Base-by-base conservation (phyloP, 2,329 filamentous ascomycete species). In the Penicillium sp. region DNA sequence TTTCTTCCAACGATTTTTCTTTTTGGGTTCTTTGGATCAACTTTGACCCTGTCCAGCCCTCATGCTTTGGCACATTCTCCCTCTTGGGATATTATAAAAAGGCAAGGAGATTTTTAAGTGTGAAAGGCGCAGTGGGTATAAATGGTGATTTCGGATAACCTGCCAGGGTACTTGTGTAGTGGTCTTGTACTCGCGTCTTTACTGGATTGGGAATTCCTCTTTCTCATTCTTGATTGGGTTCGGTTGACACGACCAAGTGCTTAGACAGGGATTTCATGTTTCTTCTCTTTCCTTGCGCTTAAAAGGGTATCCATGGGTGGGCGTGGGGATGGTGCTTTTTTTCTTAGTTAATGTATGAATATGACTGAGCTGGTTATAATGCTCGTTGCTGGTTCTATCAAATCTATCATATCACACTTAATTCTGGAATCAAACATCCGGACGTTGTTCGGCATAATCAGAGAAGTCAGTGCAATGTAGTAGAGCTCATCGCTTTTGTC, bases 311-410 rank as follows among this genome's bases (percentile, higher is more conserved):
- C 46, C 48, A 54, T 54, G 36, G 48, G 42, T 44, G 31, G 55
- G 56, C 47, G 54, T 44, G 51, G 38, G n/a, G 41, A 51, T 42
- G 50, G 53, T 51, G 38, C 24, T 40, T 48, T 46, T 44, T 48
- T 47, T 44, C 39, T 44, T 51, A 50, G 39, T 51, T 55, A 54
- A 58, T 58, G 56, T 58, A 58, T 52, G 51, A 58, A 56, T 58
- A 58, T 58, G 56, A 54, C 42, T 44, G 40, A 44, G 39, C 42
- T 44, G 40, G 47, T 33, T 46, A 36, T 27, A 24, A 51, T 40
- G 46, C 44, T n/a, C 27, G 39, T 24, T 25, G 30, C 9, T 8
- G 42, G 13, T 25, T 36, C 39, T 42, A 39, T 14, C 35, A 38
- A 20, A 13, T 13, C 16, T 5, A 20, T 28, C 27, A 28, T 22